Conservation (phyloP, 2,329 filamentous ascomycete species). For the Paraconiothyrium brasiliense region DNA sequence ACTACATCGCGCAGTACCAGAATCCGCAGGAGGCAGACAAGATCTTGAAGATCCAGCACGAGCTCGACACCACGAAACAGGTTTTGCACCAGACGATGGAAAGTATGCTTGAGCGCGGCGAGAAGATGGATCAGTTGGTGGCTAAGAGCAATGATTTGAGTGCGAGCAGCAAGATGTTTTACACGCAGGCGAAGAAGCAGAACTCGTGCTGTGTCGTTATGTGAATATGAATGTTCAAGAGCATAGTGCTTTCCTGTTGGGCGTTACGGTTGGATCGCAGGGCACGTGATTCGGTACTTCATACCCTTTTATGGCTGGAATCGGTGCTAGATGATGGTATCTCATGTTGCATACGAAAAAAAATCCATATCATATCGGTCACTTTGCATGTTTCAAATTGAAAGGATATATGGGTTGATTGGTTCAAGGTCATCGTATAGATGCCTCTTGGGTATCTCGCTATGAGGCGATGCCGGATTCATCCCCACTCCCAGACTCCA, state of each 20-base stretch:
- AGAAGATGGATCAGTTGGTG: conserved; percentile 96
- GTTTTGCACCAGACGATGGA: conserved; percentile 97
- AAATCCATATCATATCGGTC: neutral
- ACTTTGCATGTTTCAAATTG: neutral
- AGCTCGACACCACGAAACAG: conserved; percentile 97
- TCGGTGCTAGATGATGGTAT: neutral
- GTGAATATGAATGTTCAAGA: conserved; percentile 43
- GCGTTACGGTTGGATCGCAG: conserved; percentile 6
- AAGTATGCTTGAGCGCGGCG: conserved; percentile 84
- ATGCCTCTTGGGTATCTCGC: conserved; percentile 13
- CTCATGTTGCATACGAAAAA: conserved; percentile 9
- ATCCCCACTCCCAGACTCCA: neutral
- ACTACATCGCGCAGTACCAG: conserved; percentile 82
- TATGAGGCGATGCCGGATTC: neutral
- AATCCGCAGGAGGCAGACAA: conserved; percentile 89
- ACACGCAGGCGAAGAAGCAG: conserved; percentile 74
- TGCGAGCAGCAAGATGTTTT: conserved; percentile 97
- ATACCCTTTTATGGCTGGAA: conserved; percentile 9
- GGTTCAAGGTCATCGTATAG: neutral
- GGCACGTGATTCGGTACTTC: conserved; percentile 1
- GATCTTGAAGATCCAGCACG: conserved; percentile 94
- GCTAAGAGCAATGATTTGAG: conserved; percentile 92
- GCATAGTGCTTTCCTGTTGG: neutral
- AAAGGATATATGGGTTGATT: conserved; percentile 6
- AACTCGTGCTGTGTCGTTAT: conserved; percentile 68